These are phyloP conservation scores for Xerocomus brunneocitrinus DNA, from an alignment of 768 basidiomycete species.

Conservation along the genomic window DNA sequence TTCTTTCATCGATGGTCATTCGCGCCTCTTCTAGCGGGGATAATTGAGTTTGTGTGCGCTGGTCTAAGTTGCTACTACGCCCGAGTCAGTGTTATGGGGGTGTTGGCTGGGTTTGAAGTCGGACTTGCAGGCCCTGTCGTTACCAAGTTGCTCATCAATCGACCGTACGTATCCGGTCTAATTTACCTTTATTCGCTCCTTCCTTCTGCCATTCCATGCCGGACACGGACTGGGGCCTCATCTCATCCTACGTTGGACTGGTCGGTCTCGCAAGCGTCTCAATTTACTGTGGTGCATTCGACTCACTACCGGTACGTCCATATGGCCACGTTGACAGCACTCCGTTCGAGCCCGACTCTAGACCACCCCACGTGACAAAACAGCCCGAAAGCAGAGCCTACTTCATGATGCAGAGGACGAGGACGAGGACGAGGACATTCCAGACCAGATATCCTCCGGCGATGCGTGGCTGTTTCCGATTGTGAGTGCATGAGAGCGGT, in stretches of 20 bases:
- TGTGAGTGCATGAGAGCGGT: conserved; percentile 38
- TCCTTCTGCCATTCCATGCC: conserved; percentile 10
- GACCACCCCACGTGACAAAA: conserved; percentile 3
- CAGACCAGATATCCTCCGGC: conserved; percentile 55
- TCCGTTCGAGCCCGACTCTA: conserved; percentile 4
- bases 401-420: conserved; percentile 43
- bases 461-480: conserved; percentile 78
- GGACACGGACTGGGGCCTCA: conserved; percentile 48
- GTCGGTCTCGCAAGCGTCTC: conserved; percentile 59
- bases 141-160: neutral
- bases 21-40: neutral
- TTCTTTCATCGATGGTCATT: neutral
- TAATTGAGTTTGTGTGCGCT: neutral
- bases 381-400: conserved; percentile 4
- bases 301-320: conserved; percentile 60
- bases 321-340: neutral
- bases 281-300: conserved; percentile 66
- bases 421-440: conserved; percentile 53
- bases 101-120: neutral
- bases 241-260: conserved; percentile 67
- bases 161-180: neutral
- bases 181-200: neutral
- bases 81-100: neutral
- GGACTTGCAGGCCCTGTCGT: neutral
- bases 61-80: neutral